Evolutionary conservation across 106 monocot genomes (phyloP).

Genomic region (Dendrobium chrysotoxum): DNA sequence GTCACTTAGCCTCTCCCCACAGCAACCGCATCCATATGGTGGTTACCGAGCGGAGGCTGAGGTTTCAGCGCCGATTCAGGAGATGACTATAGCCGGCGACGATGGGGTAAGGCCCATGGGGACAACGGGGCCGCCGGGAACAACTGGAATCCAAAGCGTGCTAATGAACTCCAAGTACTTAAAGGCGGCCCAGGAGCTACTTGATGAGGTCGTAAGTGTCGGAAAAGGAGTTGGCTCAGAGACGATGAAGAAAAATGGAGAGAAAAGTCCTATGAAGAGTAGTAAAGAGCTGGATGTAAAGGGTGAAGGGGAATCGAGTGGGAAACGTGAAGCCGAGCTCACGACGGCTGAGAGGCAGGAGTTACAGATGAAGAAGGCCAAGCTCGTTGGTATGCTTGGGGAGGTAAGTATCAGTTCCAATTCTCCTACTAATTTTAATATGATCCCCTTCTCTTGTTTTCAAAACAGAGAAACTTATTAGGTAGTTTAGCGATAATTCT

Average conservation of each 20-base stretch:
- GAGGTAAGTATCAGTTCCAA: slow-evolving; percentile 42
- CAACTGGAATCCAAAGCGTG: slow-evolving; percentile 30
- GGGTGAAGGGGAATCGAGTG: neutral
- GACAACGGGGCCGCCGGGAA: slow-evolving; percentile 5
- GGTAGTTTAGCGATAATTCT: too few species aligned
- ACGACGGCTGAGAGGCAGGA: slow-evolving; percentile 77
- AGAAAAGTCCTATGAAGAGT: neutral
- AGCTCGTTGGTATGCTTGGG: slow-evolving; percentile 81
- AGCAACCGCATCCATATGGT: slow-evolving; percentile 5
- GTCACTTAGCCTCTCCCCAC: slow-evolving; percentile 55
- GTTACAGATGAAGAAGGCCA: slow-evolving; percentile 95
- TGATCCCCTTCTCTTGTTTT: neutral
- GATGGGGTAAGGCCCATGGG: neutral
- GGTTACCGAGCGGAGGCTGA: slow-evolving; percentile 1
- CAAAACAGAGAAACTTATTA: too few species aligned
- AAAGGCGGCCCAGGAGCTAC: slow-evolving; percentile 76
- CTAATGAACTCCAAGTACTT: slow-evolving; percentile 82
- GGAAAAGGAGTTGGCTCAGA: slow-evolving; percentile 21
- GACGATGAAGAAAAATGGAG: neutral
- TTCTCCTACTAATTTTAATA: neutral
- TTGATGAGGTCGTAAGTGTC: slow-evolving; percentile 80
- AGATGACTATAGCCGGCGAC: slow-evolving; percentile 3
- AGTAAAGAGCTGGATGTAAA: neutral
- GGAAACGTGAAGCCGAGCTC: slow-evolving; percentile 32
- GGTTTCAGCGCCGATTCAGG: slow-evolving; percentile 11